phyloP scores from a whole-genome alignment of 106 monocot genomes.

The Dioscorea dumetorum region DNA sequence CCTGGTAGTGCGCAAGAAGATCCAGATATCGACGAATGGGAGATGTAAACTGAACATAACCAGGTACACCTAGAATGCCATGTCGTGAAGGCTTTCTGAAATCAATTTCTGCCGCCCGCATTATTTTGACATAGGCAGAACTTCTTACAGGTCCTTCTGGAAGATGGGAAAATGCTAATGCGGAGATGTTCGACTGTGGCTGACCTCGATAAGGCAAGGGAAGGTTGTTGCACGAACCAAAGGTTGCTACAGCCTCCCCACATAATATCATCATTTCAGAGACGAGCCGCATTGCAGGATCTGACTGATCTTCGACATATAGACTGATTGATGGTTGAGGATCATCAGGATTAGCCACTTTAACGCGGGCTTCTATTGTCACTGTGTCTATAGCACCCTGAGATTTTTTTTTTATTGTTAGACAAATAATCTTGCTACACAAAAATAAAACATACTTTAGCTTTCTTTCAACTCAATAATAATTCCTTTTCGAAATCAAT shows the following conservation, averaged over 20 bases:
- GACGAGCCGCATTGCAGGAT: slow-evolving; percentile 82
- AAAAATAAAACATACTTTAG: too few species aligned
- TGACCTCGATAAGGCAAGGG: slow-evolving; percentile 94
- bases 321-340: slow-evolving; percentile 77
- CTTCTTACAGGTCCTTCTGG: slow-evolving; percentile 94
- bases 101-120: slow-evolving; percentile 90
- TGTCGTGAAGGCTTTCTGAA: slow-evolving; percentile 69
- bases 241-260: slow-evolving; percentile 85
- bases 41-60: slow-evolving; percentile 96
- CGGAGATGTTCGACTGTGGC: slow-evolving; percentile 70
- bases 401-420: slow-evolving; percentile 1
- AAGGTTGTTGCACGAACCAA: slow-evolving; percentile 82
- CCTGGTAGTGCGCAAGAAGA: slow-evolving; percentile 96
- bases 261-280: slow-evolving; percentile 98
- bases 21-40: slow-evolving; percentile 90
- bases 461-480: too few species aligned
- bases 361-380: slow-evolving; percentile 75
- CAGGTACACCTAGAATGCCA: slow-evolving; percentile 77
- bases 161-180: slow-evolving; percentile 73
- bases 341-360: slow-evolving; percentile 71
- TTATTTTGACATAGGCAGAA: slow-evolving; percentile 70
- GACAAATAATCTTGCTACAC: too few species aligned
- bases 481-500: too few species aligned
- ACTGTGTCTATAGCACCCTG: slow-evolving; percentile 89
- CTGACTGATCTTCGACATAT: slow-evolving; percentile 72